Conservation (phyloP, 2,329 filamentous ascomycete species). For the Tolypocladium tropicale region DNA sequence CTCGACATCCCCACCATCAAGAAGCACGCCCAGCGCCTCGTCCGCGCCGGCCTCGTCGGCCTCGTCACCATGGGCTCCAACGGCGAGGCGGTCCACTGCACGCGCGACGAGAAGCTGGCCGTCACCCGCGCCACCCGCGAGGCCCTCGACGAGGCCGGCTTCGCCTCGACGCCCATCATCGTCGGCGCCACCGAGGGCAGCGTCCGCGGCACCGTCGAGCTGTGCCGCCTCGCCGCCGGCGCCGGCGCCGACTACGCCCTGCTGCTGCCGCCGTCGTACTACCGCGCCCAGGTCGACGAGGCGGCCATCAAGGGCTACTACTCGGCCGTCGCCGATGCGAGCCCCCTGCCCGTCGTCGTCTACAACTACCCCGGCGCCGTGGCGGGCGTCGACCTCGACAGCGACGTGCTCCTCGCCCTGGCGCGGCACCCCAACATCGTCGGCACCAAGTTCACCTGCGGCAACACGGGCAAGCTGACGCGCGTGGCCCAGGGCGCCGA, state of each 20-base stretch:
- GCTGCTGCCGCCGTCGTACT: conserved; percentile 74
- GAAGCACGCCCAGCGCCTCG: conserved; percentile 69
- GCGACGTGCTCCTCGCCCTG: conserved; percentile 71
- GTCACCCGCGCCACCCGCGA: conserved; percentile 71
- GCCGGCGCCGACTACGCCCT: conserved; percentile 74
- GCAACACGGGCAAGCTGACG: conserved; percentile 81
- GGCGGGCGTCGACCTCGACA: conserved; percentile 81
- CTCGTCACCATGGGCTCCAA: conserved; percentile 86
- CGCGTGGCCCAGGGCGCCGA: conserved; percentile 64
- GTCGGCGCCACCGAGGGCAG: conserved; percentile 74
- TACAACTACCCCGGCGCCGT: conserved; percentile 92
- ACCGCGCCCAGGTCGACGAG: conserved; percentile 66
- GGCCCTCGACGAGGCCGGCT: conserved; percentile 73
- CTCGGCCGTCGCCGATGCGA: conserved; percentile 62
- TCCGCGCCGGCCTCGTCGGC: conserved; percentile 66
- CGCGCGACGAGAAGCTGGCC: conserved; percentile 62
- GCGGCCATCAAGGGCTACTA: conserved; percentile 65
- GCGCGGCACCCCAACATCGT: conserved; percentile 74
- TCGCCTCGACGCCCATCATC: conserved; percentile 65
- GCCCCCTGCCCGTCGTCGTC: conserved; percentile 67
- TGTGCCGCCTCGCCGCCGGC: conserved; percentile 54
- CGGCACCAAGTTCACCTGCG: conserved; percentile 87
- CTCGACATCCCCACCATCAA: conserved; percentile 72
- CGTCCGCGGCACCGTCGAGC: conserved; percentile 68
- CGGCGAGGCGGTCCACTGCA: conserved; percentile 80